phyloP scores from a whole-genome alignment of 768 basidiomycete species.

The Termitomyces eurrhizus region DNA sequence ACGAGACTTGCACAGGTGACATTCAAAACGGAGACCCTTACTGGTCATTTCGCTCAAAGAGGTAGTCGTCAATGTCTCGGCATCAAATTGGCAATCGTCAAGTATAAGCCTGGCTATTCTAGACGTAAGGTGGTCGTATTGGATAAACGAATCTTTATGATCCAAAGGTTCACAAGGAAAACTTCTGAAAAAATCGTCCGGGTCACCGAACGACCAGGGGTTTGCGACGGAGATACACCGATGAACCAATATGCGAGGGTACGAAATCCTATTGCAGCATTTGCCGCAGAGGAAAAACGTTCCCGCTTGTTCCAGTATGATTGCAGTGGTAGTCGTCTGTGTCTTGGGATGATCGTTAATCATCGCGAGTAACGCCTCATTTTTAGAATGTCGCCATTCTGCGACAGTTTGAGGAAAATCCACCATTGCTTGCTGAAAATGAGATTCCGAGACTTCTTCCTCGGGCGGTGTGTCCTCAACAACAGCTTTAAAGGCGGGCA shows the following conservation, averaged over 20 bases:
- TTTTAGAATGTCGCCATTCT: slow-evolving; percentile 15
- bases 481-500: slow-evolving; percentile 13
- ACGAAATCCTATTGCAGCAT: not conserved
- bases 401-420: slow-evolving; percentile 10
- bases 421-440: slow-evolving; percentile 14
- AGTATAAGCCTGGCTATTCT: slow-evolving; percentile 5
- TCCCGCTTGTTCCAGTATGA: slow-evolving; percentile 5
- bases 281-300: slow-evolving; percentile 8
- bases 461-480: slow-evolving; percentile 16
- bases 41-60: not conserved
- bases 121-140: slow-evolving; percentile 4
- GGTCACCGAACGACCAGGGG: not conserved
- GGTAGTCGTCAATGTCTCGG: not conserved
- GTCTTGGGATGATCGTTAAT: slow-evolving; percentile 5
- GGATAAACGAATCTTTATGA: not conserved
- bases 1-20: slow-evolving; percentile 3
- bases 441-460: slow-evolving; percentile 9
- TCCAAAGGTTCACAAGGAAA: slow-evolving; percentile 8
- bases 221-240: not conserved
- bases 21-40: slow-evolving; percentile 9
- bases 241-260: slow-evolving; percentile 13
- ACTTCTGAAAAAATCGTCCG: not conserved
- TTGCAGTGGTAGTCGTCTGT: not conserved
- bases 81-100: slow-evolving; percentile 2
- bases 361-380: slow-evolving; percentile 12